Evolutionary conservation across 169 alveolate genomes (phyloP), one percentile per base, ranked within the genome.

Genomic region (Eimeria tenella): DNA sequence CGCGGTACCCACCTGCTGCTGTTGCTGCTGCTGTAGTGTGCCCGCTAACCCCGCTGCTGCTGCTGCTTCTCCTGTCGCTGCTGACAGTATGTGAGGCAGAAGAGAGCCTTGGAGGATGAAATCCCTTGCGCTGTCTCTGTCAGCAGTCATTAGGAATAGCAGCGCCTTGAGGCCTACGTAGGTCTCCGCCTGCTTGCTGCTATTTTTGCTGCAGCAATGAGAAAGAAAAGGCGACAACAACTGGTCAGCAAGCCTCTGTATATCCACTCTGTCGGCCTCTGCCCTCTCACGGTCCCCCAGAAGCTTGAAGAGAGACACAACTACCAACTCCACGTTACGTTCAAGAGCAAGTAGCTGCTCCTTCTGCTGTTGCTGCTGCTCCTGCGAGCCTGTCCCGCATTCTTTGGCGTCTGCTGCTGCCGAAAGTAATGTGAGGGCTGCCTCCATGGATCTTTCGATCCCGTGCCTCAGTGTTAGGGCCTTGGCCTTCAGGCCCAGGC

Each of bases 211-310:
- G 74, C 74, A 8, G 90, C 90, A 56, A 31, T 19, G 49, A n/a
- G 90, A 23, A 53, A 89, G 79, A 50, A 70, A 89, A 21, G 94
- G 94, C 25, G 94, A 1, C 88, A 89, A 77, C 49, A 89, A 77
- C 87, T 89, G 94, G 65, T 89, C 94, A 7, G 63, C 52, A 19
- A 89, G 87, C 17, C 94, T 73, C 23, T 56, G 81, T 79, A 89
- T 56, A 75, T 89, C 94, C 6, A 81, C 75, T 11, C 60, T 63
- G 63, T 73, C 88, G 17, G 56, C 94, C 53, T 87, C 79, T 21
- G 65, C 93, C 11, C 94, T 58, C 11, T 56, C 87, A 23, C 73
- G 71, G 94, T 89, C 94, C 31, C 77, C 94, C 19, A 89, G 63
- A 23, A 89, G 88, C 53, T 55, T 31, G 11, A 89, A 17, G 23